Conservation (phyloP, 768 basidiomycete genomes). For the Termitomyces titanicus region DNA sequence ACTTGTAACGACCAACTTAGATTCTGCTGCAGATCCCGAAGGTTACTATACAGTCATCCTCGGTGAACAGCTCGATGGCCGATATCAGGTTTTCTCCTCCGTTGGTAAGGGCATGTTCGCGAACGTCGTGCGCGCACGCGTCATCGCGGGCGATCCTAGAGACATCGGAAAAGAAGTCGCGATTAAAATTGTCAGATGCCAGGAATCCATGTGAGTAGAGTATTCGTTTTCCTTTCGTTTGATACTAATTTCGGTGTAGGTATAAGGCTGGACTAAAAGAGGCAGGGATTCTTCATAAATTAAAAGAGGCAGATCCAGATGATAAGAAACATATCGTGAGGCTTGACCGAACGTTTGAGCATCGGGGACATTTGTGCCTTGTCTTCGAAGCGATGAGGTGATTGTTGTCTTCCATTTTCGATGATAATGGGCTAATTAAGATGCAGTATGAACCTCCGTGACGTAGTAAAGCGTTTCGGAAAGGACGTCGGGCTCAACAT, state of each 20-base stretch:
- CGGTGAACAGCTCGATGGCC: conserved; percentile 88
- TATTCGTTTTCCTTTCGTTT: too few species aligned
- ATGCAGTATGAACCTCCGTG: conserved; percentile 92
- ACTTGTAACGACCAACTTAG: conserved; percentile 72
- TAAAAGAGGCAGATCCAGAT: conserved; percentile 87
- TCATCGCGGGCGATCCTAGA: conserved; percentile 62
- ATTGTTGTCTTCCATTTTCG: not conserved
- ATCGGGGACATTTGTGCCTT: conserved; percentile 92
- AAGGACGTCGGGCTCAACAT: conserved; percentile 97
- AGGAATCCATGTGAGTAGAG: too few species aligned
- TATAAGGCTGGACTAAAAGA: conserved; percentile 89
- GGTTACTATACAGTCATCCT: conserved; percentile 95
- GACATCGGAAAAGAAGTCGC: too few species aligned
- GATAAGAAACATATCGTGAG: conserved; percentile 96
- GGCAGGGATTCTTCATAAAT: conserved; percentile 85
- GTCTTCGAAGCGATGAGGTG: conserved; percentile 95
- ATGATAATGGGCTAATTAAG: not conserved
- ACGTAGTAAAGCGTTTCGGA: conserved; percentile 96
- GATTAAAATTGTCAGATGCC: too few species aligned
- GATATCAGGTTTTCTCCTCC: conserved; percentile 92
- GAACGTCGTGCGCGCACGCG: conserved; percentile 87
- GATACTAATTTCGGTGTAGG: conserved; percentile 40
- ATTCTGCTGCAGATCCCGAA: conserved; percentile 90
- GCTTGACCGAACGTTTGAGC: conserved; percentile 93
- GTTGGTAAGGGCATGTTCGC: conserved; percentile 99